Evolutionary conservation across 495 filamentous ascomycete species (phyloP), one percentile per base, ranked within the genome.

Genomic region (Trichocladium uniseriatum): DNA sequence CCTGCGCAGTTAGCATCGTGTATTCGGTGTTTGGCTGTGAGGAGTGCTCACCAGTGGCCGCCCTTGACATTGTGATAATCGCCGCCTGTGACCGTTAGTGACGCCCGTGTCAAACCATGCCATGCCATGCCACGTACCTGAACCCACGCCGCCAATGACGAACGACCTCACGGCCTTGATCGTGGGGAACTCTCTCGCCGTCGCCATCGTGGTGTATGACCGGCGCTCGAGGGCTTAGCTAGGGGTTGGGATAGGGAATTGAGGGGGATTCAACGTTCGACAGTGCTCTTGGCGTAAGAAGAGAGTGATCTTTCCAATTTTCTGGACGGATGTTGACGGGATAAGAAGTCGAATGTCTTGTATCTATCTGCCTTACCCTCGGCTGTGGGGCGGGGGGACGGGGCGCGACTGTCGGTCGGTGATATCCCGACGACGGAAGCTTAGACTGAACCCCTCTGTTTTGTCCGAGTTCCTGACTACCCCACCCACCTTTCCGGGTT

Each of bases 1-100:
- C 89, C 78, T 81, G 41, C 5, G 18, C 38, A 3, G 31, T 42
- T 18, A 52, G 46, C 36, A 22, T 34, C 3, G 1, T 14, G 3
- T 3, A 34, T 5, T 9, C 9, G 27, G 5, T 18, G 18, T 20
- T 2, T n/a, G 11, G 13, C 11, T 32, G n/a, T n/a, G n/a, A n/a
- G n/a, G n/a, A n/a, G 10, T 11, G 57, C 71, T 38, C 61, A 80
- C 79, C 89, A 95, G 66, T 94, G 89, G 20, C 89, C 89, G 18
- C 86, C 86, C 61, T 87, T 80, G 55, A 94, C 89, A 79, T 95
- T 95, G 75, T 95, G 89, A 59, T 95, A 95, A 61, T 95, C 89
- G 51, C 89, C 89, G 27, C 78, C 78, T 71, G 38, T 0, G 46
- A 20, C 28, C n/a, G n/a, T n/a, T n/a, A n/a, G n/a, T n/a, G n/a